phyloP scores from a whole-genome alignment of 2,329 filamentous ascomycete species.

The Penicillium frequentans region DNA sequence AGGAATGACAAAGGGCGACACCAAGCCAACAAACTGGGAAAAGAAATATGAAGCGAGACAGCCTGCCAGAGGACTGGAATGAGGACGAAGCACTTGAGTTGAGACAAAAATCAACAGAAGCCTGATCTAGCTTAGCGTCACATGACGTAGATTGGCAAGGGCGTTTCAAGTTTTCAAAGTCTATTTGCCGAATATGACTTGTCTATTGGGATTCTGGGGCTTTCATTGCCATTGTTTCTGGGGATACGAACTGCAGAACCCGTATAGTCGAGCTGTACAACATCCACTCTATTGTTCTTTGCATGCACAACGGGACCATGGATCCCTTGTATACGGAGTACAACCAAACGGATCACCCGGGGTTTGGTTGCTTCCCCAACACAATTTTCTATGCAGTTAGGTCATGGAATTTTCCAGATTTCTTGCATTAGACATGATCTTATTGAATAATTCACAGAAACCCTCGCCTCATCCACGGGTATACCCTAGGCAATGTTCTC shows the following conservation, averaged over 20 bases:
- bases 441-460: neutral
- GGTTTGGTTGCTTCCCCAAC: neutral
- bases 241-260: constrained; percentile 1
- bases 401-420: neutral
- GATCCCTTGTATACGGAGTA: neutral
- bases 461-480: neutral
- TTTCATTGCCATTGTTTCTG: neutral
- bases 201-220: neutral
- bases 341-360: neutral
- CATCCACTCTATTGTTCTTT: neutral
- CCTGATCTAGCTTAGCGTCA: constrained; percentile 13
- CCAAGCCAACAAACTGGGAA: neutral
- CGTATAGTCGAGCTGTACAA: neutral
- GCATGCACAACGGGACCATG: neutral
- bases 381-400: neutral
- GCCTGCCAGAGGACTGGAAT: constrained; percentile 18
- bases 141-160: constrained; percentile 19
- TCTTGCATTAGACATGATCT: neutral
- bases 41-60: constrained; percentile 2
- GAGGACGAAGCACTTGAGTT: constrained; percentile 6
- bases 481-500: neutral
- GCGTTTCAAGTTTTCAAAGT: neutral
- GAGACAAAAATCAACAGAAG: constrained; percentile 20
- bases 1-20: neutral
- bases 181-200: neutral